These are phyloP conservation scores for Aspergillus japonicus DNA, from an alignment of 2,329 filamentous ascomycete species.

Conservation along the genomic window DNA sequence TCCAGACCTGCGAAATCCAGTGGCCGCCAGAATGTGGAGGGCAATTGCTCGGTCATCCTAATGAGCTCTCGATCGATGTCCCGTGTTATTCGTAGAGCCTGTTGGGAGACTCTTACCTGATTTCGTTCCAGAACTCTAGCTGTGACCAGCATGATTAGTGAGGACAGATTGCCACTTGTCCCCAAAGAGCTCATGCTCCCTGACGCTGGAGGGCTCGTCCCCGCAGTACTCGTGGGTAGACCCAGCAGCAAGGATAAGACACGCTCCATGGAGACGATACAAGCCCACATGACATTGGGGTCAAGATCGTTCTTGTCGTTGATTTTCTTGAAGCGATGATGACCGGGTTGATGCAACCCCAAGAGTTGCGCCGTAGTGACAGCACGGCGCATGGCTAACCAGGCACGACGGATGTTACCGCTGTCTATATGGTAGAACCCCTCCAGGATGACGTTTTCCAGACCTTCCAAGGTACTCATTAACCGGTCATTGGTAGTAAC, in stretches of 20 bases:
- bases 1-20: conserved; percentile 9
- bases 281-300: conserved; percentile 38
- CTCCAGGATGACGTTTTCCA: conserved; percentile 47
- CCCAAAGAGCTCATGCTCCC: conserved; percentile 26
- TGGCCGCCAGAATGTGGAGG: conserved; percentile 49
- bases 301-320: conserved; percentile 7
- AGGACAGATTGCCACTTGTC: conserved; percentile 49
- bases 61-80: conserved; percentile 37
- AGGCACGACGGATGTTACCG: conserved; percentile 44
- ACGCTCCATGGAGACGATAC: conserved; percentile 40
- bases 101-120: conserved; percentile 27
- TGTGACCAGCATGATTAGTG: conserved; percentile 34
- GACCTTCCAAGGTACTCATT: conserved; percentile 38
- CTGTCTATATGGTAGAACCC: conserved; percentile 37
- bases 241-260: conserved; percentile 44
- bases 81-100: conserved; percentile 47
- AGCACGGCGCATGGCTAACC: conserved; percentile 41
- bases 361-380: conserved; percentile 45
- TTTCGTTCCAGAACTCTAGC: conserved; percentile 27
- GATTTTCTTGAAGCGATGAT: background rate
- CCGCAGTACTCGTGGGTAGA: conserved; percentile 46
- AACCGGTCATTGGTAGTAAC: conserved; percentile 44
- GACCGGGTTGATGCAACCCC: conserved; percentile 38
- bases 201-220: conserved; percentile 45
- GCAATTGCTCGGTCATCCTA: conserved; percentile 41